Percentiles rank a stretch among this genome's conserved stretches.
Conservation (phyloP, 768 basidiomycete genomes). For the Tremella mesenterica region DNA sequence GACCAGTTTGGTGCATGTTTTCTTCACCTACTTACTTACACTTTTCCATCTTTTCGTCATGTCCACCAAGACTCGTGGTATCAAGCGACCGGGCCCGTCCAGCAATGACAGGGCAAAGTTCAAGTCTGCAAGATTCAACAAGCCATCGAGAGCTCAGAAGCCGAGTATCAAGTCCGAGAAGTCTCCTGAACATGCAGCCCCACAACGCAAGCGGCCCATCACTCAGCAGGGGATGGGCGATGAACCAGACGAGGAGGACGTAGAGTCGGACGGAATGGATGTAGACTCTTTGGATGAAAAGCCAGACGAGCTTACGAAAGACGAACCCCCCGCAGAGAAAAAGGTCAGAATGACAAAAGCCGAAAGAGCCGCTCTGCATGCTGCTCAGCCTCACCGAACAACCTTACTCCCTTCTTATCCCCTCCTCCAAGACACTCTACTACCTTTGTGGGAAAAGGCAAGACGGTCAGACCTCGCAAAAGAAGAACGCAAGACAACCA, state of each 20-base stretch:
- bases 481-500: constrained; percentile 63
- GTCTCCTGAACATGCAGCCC: constrained; percentile 3
- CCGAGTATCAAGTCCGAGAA: background rate
- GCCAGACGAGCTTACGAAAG: constrained; percentile 10
- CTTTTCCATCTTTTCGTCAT: background rate
- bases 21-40: background rate
- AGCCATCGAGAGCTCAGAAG: background rate
- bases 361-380: constrained; percentile 39
- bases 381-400: constrained; percentile 42
- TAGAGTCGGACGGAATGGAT: constrained; percentile 17
- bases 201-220: constrained; percentile 24
- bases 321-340: constrained; percentile 12
- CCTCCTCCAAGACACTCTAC: constrained; percentile 35
- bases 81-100: constrained; percentile 7
- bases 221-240: constrained; percentile 26
- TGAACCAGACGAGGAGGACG: constrained; percentile 21
- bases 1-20: background rate
- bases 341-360: constrained; percentile 32
- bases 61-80: constrained; percentile 3
- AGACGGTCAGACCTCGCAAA: constrained; percentile 49
- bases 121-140: constrained; percentile 5
- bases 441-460: constrained; percentile 43
- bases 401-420: constrained; percentile 40
- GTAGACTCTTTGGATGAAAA: constrained; percentile 27
- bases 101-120: background rate